Evolutionary conservation across 176 grass and related monocot species (phyloP), one percentile per base, ranked within the genome.

Genomic region (Pontederia crassipes): DNA sequence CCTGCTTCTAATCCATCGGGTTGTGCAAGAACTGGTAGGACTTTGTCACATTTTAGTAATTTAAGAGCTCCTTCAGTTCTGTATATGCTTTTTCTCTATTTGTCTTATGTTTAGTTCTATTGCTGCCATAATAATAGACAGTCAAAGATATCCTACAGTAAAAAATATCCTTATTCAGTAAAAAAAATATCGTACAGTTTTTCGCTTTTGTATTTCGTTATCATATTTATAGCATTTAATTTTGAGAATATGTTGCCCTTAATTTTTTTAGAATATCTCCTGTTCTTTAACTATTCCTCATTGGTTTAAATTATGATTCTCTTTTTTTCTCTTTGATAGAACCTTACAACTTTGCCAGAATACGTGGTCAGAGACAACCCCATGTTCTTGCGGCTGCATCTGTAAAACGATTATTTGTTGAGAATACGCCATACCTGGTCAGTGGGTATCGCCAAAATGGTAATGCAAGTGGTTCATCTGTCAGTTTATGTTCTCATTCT

Each of bases 281-380:
- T 69, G 8, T 62, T 12, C 8, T 54, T 16, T 54, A 6, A 54
- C 3, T n/a, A 8, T 1, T 17, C 13, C 17, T 8, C 28, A 2
- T 45, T 4, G 40, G 4, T 62, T 12, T 4, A 16, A 7, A 40
- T 40, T 40, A 40, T 7, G 32, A 40, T 40, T 40, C 32, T 40
- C 28, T 56, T 58, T 28, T 12, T 59, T 76, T 59, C 20, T 77
- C 61, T 54, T 46, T 55, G 63, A 69, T 62, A 97, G 93, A 97
- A 55, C 93, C 93, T 24, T 97, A 91, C 62, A 82, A 83, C 77
- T 87, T 87, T 65, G 58, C 60, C 55, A 51, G 72, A 69, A 89
- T 84, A 91, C 85, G 87, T 46, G 93, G 93, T 45, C 93, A 90
- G 83, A 90, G 92, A 61, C 93, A 98, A 73, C 93, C 93, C 35